A percentile compares a stretch with the other conserved stretches of the same genome.
Conservation (phyloP, 371 early-diverging fungal species). For the Ordospora pajunii region DNA sequence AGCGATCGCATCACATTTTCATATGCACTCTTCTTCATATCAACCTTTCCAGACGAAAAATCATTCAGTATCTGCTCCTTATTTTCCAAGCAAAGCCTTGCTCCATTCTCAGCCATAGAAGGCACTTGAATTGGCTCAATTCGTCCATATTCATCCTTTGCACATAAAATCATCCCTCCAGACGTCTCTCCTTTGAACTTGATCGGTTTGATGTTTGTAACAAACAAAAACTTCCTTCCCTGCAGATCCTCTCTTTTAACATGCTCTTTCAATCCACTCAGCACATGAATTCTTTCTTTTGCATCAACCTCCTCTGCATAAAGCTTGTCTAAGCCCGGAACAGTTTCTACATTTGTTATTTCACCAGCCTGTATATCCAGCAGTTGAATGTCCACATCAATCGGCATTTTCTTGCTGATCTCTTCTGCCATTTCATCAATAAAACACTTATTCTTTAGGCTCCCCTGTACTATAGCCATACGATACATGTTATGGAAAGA, state of each 20-base stretch:
- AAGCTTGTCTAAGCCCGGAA: constrained; percentile 57
- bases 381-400: constrained; percentile 49
- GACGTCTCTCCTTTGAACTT: constrained; percentile 53
- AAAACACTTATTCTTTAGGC: background rate
- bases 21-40: constrained; percentile 39
- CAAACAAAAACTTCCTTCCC: constrained; percentile 55
- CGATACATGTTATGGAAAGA: background rate
- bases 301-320: constrained; percentile 57
- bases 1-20: constrained; percentile 5
- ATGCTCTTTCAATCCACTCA: constrained; percentile 57
- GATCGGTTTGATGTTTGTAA: constrained; percentile 58
- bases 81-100: constrained; percentile 63
- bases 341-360: constrained; percentile 52
- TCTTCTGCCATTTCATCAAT: background rate
- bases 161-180: constrained; percentile 62
- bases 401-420: background rate
- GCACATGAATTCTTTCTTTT: constrained; percentile 43
- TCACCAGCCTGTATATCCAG: constrained; percentile 58
- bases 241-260: constrained; percentile 48
- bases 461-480: background rate
- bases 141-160: constrained; percentile 41
- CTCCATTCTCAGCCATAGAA: constrained; percentile 59
- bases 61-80: background rate
- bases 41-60: constrained; percentile 14
- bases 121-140: constrained; percentile 60